These are phyloP conservation scores for Diddensiella transvaalensis DNA, from an alignment of 805 yeast genomes.

Conservation along the genomic window DNA sequence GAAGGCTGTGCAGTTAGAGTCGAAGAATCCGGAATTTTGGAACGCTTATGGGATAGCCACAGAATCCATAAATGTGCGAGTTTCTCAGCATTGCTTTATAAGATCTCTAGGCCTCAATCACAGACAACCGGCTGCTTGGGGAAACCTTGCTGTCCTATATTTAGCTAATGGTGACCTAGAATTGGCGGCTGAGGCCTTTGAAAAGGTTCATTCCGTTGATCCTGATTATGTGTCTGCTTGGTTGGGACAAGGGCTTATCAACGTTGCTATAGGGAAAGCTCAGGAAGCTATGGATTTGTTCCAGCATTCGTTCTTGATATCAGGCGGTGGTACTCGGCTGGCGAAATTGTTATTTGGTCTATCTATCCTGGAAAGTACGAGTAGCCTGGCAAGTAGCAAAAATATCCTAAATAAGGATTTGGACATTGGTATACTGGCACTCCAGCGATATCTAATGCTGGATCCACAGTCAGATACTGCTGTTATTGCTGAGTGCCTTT, in stretches of 20 bases:
- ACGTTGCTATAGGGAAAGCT: constrained; percentile 27
- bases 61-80: constrained; percentile 57
- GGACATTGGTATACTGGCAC: constrained; percentile 36
- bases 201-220: constrained; percentile 72
- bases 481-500: constrained; percentile 27
- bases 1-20: constrained; percentile 67
- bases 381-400: constrained; percentile 25
- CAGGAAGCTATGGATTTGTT: constrained; percentile 56
- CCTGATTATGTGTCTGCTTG: constrained; percentile 76
- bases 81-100: constrained; percentile 90
- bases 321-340: constrained; percentile 67
- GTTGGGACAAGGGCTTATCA: constrained; percentile 77
- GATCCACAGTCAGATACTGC: constrained; percentile 30
- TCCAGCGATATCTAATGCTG: constrained; percentile 52
- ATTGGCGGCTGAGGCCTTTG: constrained; percentile 69
- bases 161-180: constrained; percentile 62
- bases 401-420: constrained; percentile 13
- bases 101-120: constrained; percentile 71
- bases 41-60: constrained; percentile 75
- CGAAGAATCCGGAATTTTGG: constrained; percentile 74
- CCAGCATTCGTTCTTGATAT: constrained; percentile 73
- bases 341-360: constrained; percentile 72
- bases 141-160: constrained; percentile 75
- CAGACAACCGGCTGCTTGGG: constrained; percentile 69
- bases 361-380: constrained; percentile 46